A percentile compares a stretch with the other conserved stretches of the same genome.
phyloP scores from a whole-genome alignment of 202 grass and related monocot species.

The Alloteropsis angusta region DNA sequence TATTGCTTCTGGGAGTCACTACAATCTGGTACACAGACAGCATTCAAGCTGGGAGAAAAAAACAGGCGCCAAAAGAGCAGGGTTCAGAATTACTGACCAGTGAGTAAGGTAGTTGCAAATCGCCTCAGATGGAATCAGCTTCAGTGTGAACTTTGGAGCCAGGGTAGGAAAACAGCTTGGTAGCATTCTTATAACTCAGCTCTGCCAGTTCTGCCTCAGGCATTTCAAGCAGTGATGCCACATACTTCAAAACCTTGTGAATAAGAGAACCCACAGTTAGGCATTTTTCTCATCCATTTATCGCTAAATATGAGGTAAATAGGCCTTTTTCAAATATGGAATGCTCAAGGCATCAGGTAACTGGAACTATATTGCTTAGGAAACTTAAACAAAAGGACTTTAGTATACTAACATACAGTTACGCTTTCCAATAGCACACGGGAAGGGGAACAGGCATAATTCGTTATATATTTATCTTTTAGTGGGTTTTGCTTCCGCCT shows the following conservation, averaged over 20 bases:
- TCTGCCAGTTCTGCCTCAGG: slow-evolving; percentile 54
- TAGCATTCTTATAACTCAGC: slow-evolving; percentile 66
- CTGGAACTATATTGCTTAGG: neutral
- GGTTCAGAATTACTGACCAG: neutral
- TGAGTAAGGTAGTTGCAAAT: neutral
- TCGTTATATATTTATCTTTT: neutral
- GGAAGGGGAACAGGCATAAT: neutral
- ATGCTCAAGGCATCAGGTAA: neutral
- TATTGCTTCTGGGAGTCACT: neutral
- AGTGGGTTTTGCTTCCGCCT: neutral
- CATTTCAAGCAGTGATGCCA: slow-evolving; percentile 70
- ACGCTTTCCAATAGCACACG: neutral
- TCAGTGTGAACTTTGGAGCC: slow-evolving; percentile 61
- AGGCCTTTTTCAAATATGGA: neutral
- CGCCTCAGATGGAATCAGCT: slow-evolving; percentile 12
- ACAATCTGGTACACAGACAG: neutral
- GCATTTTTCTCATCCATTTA: neutral
- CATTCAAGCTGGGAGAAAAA: neutral
- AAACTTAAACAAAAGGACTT: neutral
- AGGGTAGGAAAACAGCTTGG: slow-evolving; percentile 69
- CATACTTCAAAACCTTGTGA: slow-evolving; percentile 62
- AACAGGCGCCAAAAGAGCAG: neutral
- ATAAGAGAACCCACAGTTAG: neutral
- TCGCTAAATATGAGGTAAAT: neutral
- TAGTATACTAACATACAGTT: neutral